Evolutionary conservation across 2,329 filamentous ascomycete species (phyloP).

Genomic region (Microdochium bolleyi): DNA sequence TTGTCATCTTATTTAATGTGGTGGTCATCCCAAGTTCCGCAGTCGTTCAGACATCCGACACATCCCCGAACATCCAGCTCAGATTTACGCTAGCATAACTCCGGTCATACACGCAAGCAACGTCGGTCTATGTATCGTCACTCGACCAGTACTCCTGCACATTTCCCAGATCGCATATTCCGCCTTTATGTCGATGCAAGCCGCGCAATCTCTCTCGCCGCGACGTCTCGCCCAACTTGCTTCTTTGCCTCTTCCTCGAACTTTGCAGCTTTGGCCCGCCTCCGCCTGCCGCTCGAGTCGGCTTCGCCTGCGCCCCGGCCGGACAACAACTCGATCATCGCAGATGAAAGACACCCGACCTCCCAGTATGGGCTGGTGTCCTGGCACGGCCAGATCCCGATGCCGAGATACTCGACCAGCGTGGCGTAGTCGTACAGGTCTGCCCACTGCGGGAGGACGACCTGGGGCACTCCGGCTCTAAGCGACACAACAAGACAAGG

Average conservation of each 20-base stretch:
- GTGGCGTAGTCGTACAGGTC: constrained; percentile 27
- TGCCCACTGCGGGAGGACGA: constrained; percentile 28
- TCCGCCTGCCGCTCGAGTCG: neutral
- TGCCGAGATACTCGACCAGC: constrained; percentile 23
- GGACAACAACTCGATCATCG: neutral
- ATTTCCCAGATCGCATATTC: neutral
- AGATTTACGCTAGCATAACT: too few relatives aligned
- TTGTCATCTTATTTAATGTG: too few relatives aligned
- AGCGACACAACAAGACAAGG: neutral
- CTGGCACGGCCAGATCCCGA: constrained; percentile 6
- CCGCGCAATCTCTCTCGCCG: neutral
- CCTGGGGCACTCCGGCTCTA: constrained; percentile 27
- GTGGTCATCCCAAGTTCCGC: too few relatives aligned
- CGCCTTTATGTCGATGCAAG: neutral
- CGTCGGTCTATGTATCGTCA: too few relatives aligned
- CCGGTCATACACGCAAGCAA: too few relatives aligned
- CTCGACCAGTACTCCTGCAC: too few relatives aligned
- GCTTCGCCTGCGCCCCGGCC: neutral
- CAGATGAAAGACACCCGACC: neutral
- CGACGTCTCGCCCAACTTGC: neutral
- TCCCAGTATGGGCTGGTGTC: neutral
- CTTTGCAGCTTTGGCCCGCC: neutral
- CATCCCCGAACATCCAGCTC: too few relatives aligned
- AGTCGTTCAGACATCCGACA: too few relatives aligned
- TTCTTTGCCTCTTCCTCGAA: neutral